These are phyloP conservation scores for Suillus placidus DNA, from an alignment of 768 basidiomycete species.

Conservation along the genomic window DNA sequence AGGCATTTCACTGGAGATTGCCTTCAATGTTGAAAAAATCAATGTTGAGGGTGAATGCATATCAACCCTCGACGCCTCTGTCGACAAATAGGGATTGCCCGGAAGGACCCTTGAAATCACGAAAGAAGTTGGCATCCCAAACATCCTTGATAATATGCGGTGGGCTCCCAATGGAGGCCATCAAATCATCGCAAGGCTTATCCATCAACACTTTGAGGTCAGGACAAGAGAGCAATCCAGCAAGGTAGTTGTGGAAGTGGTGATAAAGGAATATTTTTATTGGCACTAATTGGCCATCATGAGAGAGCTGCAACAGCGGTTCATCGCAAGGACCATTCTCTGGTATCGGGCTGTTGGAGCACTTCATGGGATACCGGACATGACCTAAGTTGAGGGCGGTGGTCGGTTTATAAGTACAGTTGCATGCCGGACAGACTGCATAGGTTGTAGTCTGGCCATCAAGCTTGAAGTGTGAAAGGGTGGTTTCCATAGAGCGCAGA, in stretches of 20 bases:
- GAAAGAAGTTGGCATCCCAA: too few relatives aligned
- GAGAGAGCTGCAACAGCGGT: not conserved
- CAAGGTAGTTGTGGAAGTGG: not conserved
- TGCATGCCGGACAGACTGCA: conserved; percentile 18
- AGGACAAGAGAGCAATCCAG: not conserved
- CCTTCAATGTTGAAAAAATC: too few relatives aligned
- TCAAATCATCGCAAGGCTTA: conserved; percentile 9
- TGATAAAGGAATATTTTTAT: not conserved
- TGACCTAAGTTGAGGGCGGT: not conserved
- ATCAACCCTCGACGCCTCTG: too few relatives aligned
- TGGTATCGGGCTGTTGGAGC: conserved; percentile 8
- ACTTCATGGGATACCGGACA: conserved; percentile 12
- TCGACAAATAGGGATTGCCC: too few relatives aligned
- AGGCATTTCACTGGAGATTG: too few relatives aligned
- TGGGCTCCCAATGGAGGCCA: not conserved
- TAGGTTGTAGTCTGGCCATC: conserved; percentile 18
- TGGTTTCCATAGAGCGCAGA: not conserved
- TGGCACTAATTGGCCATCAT: not conserved
- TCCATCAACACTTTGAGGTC: conserved; percentile 16
- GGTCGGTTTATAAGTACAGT: conserved; percentile 16
- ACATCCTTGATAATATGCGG: not conserved
- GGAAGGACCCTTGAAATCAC: too few relatives aligned
- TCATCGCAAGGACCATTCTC: not conserved
- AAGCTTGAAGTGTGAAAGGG: conserved; percentile 17
- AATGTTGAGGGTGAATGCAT: too few relatives aligned